Evolutionary conservation across 768 basidiomycete species (phyloP), one percentile per base, ranked within the genome.

Genomic region (Trametes maxima): DNA sequence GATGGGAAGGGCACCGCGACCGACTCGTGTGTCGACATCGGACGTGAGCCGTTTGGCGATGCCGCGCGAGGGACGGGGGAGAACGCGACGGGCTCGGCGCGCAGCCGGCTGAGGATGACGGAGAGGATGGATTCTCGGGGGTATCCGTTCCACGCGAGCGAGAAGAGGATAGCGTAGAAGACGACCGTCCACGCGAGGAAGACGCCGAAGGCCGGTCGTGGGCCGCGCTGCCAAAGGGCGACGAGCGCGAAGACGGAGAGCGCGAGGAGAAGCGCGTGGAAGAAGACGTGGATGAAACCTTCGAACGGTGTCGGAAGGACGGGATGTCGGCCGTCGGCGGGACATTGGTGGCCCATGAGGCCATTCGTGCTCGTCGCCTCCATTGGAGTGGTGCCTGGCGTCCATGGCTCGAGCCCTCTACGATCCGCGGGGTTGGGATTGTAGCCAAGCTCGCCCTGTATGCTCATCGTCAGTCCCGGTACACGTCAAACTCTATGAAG

Each of bases 401-500:
- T 85, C 55, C 83, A 72, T 19, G 78, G 72, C 59, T 70, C 68
- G 54, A 55, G 70, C 63, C 73, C 81, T 24, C 80, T 77, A 67
- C 84, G 80, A 55, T 79, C 74, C n/a, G 81, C 75, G 60, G 88
- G 85, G 51, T 76, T 82, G n/a, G 85, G 76, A 12, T 80, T 79
- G 74, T 85, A 89, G 73, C 92, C 89, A 16, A 91, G 78, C 70
- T 91, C 90, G 56, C 85, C 88, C 89, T 92, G 64, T 55, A 60
- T 5, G 11, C 49, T 43, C 16, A 54, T 67, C 54, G 48, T 42
- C 28, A 60, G 65, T 45, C 33, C 4, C 53, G 22, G 55, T 51
- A 37, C 12, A 63, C 61, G 49, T 28, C 48, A 16, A 11, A 45
- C 13, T 49, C 10, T 40, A 16, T 14, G 50, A 21, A 40, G 36